Conservation (phyloP, 352 stramenopile genomes). For the Aphanomyces invadans region DNA sequence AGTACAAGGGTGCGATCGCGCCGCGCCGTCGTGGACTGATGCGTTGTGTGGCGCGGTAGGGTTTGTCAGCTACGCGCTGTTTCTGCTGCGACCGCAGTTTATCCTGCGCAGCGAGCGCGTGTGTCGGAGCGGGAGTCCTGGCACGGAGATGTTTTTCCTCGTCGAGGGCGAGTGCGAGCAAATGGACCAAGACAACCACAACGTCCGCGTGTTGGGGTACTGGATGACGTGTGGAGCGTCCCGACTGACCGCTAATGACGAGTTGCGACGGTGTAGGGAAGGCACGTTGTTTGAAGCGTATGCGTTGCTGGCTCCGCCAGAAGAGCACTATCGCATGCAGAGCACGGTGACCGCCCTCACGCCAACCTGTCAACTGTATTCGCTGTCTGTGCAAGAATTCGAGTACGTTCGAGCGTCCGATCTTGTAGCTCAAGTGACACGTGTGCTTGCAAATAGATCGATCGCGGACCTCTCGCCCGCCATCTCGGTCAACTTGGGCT, state of each 20-base stretch:
- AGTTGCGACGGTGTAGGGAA: conserved; percentile 11
- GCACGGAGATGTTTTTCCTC: conserved; percentile 76
- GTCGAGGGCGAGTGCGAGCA: conserved; percentile 74
- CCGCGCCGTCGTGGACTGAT: no score
- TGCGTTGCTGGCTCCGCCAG: conserved; percentile 52
- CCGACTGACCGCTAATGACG: no score
- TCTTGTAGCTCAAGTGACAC: not conserved
- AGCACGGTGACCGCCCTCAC: conserved; percentile 35
- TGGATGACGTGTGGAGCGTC: no score
- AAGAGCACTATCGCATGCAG: conserved; percentile 67
- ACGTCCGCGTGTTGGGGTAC: conserved; percentile 51
- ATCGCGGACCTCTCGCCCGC: conserved; percentile 11
- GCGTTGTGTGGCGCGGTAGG: no score
- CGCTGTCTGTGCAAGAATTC: conserved; percentile 65
- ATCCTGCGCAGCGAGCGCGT: conserved; percentile 67
- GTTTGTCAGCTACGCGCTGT: conserved; percentile 80
- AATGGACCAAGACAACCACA: conserved; percentile 56
- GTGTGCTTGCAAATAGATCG: not conserved
- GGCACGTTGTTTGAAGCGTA: conserved; percentile 60
- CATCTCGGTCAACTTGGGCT: conserved; percentile 10
- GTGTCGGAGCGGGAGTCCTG: conserved; percentile 56
- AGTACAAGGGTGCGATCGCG: conserved; percentile 14
- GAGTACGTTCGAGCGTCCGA: conserved; percentile 32
- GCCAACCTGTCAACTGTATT: conserved; percentile 40
- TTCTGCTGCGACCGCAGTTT: conserved; percentile 67